phyloP scores from a whole-genome alignment of 495 filamentous ascomycete species.

The Xylaria palmicola region DNA sequence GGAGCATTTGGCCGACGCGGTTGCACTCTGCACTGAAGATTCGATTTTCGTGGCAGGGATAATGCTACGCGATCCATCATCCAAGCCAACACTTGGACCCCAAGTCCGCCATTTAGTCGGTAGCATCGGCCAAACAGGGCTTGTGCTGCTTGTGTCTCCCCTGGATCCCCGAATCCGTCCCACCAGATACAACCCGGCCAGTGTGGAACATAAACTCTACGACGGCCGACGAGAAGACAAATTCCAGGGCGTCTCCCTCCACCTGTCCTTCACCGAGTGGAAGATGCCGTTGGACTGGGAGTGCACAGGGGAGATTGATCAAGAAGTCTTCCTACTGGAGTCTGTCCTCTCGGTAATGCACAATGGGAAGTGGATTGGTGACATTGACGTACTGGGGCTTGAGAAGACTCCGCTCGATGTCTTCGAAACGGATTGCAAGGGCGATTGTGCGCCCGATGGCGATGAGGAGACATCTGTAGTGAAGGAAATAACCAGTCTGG shows the following conservation, averaged over 20 bases:
- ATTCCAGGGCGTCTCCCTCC: constrained; percentile 38
- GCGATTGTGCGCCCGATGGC: not conserved
- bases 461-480: not conserved
- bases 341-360: constrained; percentile 34
- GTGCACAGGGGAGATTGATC: constrained; percentile 21
- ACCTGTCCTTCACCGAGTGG: constrained; percentile 22
- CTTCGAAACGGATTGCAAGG: not conserved
- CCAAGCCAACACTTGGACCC: not conserved
- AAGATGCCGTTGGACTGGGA: constrained; percentile 19
- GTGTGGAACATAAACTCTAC: not conserved
- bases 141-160: not conserved
- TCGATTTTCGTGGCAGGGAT: constrained; percentile 31
- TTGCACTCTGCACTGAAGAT: constrained; percentile 34
- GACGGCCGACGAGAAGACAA: constrained; percentile 11
- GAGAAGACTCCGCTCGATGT: not conserved
- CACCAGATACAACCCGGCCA: not conserved
- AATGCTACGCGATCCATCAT: constrained; percentile 31
- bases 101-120: not conserved
- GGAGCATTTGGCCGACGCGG: constrained; percentile 18
- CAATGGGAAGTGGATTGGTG: constrained; percentile 36
- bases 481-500: not conserved
- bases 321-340: constrained; percentile 32
- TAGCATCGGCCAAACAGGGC: not conserved
- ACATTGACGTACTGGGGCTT: constrained; percentile 30
- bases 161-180: not conserved